Percentiles rank a stretch among this genome's conserved stretches.
Conservation (phyloP, 2,329 filamentous ascomycete species). For the Microdochium trichocladiopsis region DNA sequence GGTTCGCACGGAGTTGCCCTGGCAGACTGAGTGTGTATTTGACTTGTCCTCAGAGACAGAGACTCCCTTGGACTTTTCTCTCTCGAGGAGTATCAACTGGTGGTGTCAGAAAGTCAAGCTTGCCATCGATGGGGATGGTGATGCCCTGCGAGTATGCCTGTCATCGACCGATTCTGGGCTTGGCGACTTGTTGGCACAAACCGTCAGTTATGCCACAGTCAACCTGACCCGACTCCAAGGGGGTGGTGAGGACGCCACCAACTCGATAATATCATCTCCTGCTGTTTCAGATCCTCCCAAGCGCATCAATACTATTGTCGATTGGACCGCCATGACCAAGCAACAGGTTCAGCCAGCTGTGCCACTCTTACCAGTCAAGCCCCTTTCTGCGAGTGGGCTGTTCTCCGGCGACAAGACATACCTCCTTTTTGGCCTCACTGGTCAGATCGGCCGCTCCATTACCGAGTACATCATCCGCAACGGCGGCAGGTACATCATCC, state of each 20-base stretch:
- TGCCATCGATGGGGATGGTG: not conserved
- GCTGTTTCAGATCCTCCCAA: not conserved
- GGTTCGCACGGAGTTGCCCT: not conserved
- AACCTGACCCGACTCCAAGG: not conserved
- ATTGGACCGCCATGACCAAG: not conserved
- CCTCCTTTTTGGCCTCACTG: constrained; percentile 30
- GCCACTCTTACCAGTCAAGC: not conserved
- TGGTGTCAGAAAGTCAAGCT: not conserved
- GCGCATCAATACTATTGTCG: not conserved
- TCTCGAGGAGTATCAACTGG: not conserved
- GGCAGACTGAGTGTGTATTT: not conserved
- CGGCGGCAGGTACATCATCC: constrained; percentile 29
- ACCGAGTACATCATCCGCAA: constrained; percentile 26
- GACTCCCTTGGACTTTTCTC: not conserved
- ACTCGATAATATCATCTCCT: not conserved
- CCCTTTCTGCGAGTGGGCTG: not conserved
- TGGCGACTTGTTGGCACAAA: not conserved
- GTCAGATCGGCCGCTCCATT: constrained; percentile 35
- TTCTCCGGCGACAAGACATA: constrained; percentile 16
- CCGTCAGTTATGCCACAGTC: not conserved
- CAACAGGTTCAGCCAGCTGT: not conserved
- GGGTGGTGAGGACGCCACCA: not conserved
- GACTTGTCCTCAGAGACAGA: not conserved
- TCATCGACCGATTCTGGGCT: not conserved
- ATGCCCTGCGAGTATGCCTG: not conserved